A percentile compares a stretch with the other conserved stretches of the same genome.
phyloP scores from a whole-genome alignment of 495 filamentous ascomycete genomes.

The Penicillium malachiteum region DNA sequence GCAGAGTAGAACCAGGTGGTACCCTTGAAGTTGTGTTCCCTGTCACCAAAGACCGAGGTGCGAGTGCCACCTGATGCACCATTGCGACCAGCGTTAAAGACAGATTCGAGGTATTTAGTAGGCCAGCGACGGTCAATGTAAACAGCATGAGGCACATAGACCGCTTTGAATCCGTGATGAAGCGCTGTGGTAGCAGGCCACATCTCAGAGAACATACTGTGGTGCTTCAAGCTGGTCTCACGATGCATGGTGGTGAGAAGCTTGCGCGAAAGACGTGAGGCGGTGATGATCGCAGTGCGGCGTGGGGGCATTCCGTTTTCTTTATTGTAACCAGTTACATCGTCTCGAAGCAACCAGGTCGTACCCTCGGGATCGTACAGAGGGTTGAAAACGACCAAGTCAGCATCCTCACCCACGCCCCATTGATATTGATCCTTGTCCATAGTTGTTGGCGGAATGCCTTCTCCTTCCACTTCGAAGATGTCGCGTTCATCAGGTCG shows the following conservation, averaged over 20 bases:
- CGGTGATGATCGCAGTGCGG: conserved; percentile 84
- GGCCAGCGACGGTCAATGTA: conserved; percentile 93
- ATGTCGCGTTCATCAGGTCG: conserved; percentile 65
- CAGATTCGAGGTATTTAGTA: conserved; percentile 68
- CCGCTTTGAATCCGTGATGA: conserved; percentile 94
- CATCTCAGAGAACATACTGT: conserved; percentile 95
- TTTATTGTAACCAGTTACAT: conserved; percentile 86
- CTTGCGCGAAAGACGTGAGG: conserved; percentile 75
- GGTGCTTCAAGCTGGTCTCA: conserved; percentile 75
- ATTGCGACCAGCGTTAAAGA: conserved; percentile 83
- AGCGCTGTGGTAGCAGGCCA: conserved; percentile 83
- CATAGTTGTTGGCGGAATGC: conserved; percentile 65
- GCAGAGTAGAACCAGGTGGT: conserved; percentile 96
- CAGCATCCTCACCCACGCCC: conserved; percentile 91
- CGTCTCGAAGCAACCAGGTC: conserved; percentile 81
- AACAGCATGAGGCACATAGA: conserved; percentile 87
- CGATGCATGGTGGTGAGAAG: conserved; percentile 86
- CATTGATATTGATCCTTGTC: conserved; percentile 80
- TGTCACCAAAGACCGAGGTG: conserved; percentile 74
- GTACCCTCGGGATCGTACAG: conserved; percentile 89
- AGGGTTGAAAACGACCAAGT: conserved; percentile 90
- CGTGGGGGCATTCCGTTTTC: conserved; percentile 68
- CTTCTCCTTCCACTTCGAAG: conserved; percentile 66
- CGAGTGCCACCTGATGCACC: conserved; percentile 73
- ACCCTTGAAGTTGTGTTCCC: conserved; percentile 86